Conservation (phyloP, 2,329 filamentous ascomycete species). For the Cercospora canescens region DNA sequence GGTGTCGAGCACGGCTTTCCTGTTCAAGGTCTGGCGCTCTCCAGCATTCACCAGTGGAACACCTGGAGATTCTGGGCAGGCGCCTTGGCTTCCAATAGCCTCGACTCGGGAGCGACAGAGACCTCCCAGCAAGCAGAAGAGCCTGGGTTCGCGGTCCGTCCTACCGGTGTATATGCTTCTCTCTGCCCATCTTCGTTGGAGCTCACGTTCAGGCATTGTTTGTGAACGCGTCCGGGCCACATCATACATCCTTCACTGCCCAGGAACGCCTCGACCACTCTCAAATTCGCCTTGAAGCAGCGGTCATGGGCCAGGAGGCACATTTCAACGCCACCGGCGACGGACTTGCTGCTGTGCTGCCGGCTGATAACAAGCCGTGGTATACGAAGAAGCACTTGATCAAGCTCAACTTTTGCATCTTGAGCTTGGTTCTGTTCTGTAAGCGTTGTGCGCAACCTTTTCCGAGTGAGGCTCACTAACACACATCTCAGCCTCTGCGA, state of each 20-base stretch:
- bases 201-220: not conserved
- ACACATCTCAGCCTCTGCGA: conserved; percentile 42
- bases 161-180: conserved; percentile 1
- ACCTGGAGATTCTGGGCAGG: conserved; percentile 2
- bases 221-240: not conserved
- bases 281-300: not conserved
- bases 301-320: conserved; percentile 3
- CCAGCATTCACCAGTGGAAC: not conserved
- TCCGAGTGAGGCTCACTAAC: conserved; percentile 8
- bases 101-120: not conserved
- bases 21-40: not conserved
- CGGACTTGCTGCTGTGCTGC: conserved; percentile 38
- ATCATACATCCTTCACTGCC: not conserved
- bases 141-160: not conserved
- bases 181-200: not conserved
- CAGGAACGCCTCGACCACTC: not conserved
- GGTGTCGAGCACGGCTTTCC: not conserved
- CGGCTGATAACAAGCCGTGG: conserved; percentile 44
- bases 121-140: not conserved
- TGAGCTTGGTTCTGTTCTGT: conserved; percentile 43
- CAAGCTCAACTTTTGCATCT: conserved; percentile 44
- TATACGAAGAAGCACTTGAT: conserved; percentile 45
- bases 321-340: conserved; percentile 16
- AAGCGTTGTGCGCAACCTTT: not conserved
- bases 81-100: conserved; percentile 2